phyloP scores from a whole-genome alignment of 129 eudicot genomes.

The Centaurea solstitialis region DNA sequence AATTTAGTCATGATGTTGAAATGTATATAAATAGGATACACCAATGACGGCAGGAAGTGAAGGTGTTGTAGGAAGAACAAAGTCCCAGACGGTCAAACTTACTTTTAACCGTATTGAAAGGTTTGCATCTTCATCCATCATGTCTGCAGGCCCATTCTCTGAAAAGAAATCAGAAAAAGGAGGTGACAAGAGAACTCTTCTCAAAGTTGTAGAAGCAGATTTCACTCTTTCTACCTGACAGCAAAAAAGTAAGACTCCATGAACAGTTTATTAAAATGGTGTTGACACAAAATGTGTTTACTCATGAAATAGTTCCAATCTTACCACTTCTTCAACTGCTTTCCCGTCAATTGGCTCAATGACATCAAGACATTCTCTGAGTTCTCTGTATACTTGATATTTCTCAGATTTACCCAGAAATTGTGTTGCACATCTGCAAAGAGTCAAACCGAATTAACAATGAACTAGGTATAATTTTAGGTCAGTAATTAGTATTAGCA shows the following conservation, averaged over 20 bases:
- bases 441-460: conserved; percentile 30
- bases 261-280: conserved; percentile 11
- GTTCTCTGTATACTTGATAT: conserved; percentile 70
- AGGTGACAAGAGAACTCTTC: conserved; percentile 76
- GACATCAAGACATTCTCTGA: conserved; percentile 69
- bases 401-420: conserved; percentile 74
- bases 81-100: conserved; percentile 89
- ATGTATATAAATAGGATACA: conserved; percentile 58
- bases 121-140: conserved; percentile 98
- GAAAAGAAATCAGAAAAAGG: conserved; percentile 70
- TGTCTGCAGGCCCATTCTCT: conserved; percentile 71
- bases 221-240: conserved; percentile 75
- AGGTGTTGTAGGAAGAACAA: conserved; percentile 83
- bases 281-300: conserved; percentile 1
- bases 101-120: conserved; percentile 74
- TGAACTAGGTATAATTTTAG: background rate
- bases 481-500: background rate
- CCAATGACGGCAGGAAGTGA: conserved; percentile 98
- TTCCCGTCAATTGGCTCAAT: conserved; percentile 81
- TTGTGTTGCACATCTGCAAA: conserved; percentile 63
- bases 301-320: conserved; percentile 32
- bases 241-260: conserved; percentile 14
- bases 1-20: background rate
- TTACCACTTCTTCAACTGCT: conserved; percentile 75
- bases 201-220: conserved; percentile 75